Conservation (phyloP, 257 asterid species). For the Petrea volubilis region DNA sequence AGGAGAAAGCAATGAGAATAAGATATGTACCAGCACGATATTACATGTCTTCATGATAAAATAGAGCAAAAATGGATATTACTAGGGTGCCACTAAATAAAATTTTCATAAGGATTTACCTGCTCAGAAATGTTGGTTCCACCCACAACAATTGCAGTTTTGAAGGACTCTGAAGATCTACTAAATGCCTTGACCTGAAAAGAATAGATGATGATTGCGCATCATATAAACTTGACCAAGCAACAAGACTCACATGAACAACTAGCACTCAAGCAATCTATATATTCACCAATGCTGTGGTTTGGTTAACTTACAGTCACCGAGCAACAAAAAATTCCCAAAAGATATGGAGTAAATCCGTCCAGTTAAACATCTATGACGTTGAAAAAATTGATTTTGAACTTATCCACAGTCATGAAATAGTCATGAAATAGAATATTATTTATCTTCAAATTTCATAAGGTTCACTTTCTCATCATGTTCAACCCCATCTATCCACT, state of each 20-base stretch:
- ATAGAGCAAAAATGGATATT: not conserved
- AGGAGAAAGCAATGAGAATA: conserved; percentile 28
- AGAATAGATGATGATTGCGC: conserved; percentile 12
- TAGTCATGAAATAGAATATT: not conserved
- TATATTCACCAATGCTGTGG: conserved; percentile 17
- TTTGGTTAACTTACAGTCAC: not conserved
- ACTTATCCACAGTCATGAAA: not conserved
- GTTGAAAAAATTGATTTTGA: not conserved
- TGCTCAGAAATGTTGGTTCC: conserved; percentile 88
- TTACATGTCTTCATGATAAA: conserved; percentile 5
- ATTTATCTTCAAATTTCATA: not conserved
- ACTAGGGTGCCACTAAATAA: not conserved
- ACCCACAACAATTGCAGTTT: conserved; percentile 85
- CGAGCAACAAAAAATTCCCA: not conserved
- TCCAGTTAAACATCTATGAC: too few species aligned
- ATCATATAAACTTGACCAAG: not conserved
- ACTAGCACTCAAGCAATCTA: conserved; percentile 5
- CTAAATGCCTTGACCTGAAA: conserved; percentile 91
- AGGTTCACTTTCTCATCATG: not conserved
- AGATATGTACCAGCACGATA: conserved; percentile 5
- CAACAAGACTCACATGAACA: conserved; percentile 10
- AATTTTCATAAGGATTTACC: conserved; percentile 38
- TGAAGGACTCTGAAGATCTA: conserved; percentile 69
- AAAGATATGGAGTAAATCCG: too few species aligned
- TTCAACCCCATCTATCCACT: not conserved